Evolutionary conservation across 2,329 filamentous ascomycete species (phyloP), one percentile per base, ranked within the genome.

Genomic region (Volutella citrinella): DNA sequence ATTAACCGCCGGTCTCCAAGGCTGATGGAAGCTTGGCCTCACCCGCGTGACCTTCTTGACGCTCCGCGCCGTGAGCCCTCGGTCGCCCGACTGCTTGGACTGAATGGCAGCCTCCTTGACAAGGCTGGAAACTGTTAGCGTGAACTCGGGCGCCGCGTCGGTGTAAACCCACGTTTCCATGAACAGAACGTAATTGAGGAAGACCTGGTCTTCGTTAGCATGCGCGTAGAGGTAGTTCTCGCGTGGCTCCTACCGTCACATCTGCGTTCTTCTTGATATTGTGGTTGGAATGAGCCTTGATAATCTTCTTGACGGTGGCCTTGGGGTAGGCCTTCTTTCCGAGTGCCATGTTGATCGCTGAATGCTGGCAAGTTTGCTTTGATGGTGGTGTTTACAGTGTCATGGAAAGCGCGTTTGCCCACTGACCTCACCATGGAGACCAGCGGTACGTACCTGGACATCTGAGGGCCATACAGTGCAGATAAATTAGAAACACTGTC

Each of bases 201-300:
- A 94, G 43, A 94, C 83, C 87, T 93, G 47, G 26, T n/a, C n/a
- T n/a, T n/a, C n/a, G n/a, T n/a, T n/a, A n/a, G n/a, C n/a, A n/a
- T n/a, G n/a, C n/a, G n/a, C n/a, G n/a, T n/a, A n/a, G n/a, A n/a
- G n/a, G n/a, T n/a, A n/a, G n/a, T n/a, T n/a, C n/a, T n/a, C n/a
- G n/a, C n/a, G n/a, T n/a, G 13, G 19, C 21, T 10, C 76, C 40
- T 64, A 94, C 87, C 65, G 91, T 70, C 38, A 94, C 80, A 63
- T 95, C 90, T 19, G 82, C 84, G 61, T 93, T 90, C 63, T 88
- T 93, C 68, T 82, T 87, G 44, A 95, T 63, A 45, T 76, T 84
- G 56, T 82, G 80, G 44, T 86, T 84, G 8, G 87, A 84, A 61
- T 95, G 88, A 13, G 87, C 88, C 65, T 95, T 95, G 54, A 94